Evolutionary conservation across 2,329 filamentous ascomycete genomes (phyloP).

Genomic region (Ophiocordyceps sinensis): DNA sequence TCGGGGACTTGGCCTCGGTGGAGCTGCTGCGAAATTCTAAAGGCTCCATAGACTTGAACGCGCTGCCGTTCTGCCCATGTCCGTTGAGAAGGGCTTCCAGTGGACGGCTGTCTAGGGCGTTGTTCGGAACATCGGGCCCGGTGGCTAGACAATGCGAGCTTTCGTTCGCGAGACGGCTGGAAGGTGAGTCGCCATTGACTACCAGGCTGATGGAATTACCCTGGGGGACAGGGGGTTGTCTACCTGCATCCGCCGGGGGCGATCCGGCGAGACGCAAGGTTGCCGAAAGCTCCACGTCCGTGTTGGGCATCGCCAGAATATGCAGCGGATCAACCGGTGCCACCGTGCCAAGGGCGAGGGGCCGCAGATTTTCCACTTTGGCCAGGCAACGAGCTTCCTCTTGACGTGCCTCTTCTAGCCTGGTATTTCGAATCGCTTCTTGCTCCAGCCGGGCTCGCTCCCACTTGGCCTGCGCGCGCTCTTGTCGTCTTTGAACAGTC

Average conservation of each 20-base stretch:
- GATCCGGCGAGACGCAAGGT: background rate
- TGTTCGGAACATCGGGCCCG: no score
- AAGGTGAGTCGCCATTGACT: background rate
- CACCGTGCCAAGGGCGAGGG: conserved; percentile 1
- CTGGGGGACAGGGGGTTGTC: background rate
- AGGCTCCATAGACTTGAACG: conserved; percentile 1
- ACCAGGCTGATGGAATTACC: background rate
- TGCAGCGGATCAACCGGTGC: conserved; percentile 29
- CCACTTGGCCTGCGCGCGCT: conserved; percentile 74
- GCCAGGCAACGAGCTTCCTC: conserved; percentile 9
- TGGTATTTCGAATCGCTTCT: conserved; percentile 64
- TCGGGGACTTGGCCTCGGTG: conserved; percentile 12
- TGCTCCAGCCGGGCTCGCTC: conserved; percentile 81
- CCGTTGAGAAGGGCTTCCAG: background rate
- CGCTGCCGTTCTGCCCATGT: background rate
- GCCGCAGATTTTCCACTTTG: background rate
- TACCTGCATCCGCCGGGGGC: background rate
- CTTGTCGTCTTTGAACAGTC: conserved; percentile 62
- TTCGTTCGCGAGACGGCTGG: background rate
- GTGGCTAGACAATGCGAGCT: background rate
- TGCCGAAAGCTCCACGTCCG: conserved; percentile 13
- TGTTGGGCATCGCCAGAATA: conserved; percentile 43
- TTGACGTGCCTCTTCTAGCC: conserved; percentile 27
- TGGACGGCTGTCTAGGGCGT: background rate
- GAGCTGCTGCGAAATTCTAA: conserved; percentile 7